Evolutionary conservation across 371 early-diverging fungal species (phyloP).

Genomic region (Apophysomyces ossiformis): DNA sequence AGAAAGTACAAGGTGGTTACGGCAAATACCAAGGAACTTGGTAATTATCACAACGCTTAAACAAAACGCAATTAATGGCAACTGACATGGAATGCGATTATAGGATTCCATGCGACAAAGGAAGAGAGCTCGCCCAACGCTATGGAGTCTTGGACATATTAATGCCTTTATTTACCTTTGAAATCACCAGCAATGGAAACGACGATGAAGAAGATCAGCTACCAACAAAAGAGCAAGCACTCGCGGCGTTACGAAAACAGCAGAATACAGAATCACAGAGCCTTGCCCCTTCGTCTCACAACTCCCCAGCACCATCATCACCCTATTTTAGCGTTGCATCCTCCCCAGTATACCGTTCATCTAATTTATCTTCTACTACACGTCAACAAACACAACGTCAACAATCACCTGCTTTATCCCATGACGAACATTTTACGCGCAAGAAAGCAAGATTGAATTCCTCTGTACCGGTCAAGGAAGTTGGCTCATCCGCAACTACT

Average conservation of each 20-base stretch:
- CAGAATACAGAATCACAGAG: not conserved
- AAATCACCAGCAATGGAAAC: slow-evolving; percentile 42
- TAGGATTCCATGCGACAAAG: slow-evolving; percentile 86
- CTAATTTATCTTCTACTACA: slow-evolving; percentile 2
- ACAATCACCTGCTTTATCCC: slow-evolving; percentile 1
- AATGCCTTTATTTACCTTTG: slow-evolving; percentile 68
- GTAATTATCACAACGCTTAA: slow-evolving; percentile 38
- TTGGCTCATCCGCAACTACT: slow-evolving; percentile 9
- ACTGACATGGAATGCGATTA: not conserved
- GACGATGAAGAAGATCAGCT: slow-evolving; percentile 20
- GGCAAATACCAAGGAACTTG: slow-evolving; percentile 97
- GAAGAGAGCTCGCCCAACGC: slow-evolving; percentile 72
- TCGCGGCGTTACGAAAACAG: slow-evolving; percentile 16
- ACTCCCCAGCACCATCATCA: slow-evolving; percentile 2
- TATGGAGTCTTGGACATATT: slow-evolving; percentile 68
- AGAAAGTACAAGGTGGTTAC: slow-evolving; percentile 98
- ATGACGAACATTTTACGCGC: slow-evolving; percentile 11
- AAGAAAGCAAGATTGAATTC: slow-evolving; percentile 20
- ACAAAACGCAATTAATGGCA: not conserved
- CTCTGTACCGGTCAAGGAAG: not conserved
- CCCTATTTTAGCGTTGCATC: slow-evolving; percentile 10
- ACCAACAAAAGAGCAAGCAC: slow-evolving; percentile 37
- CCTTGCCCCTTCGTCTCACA: slow-evolving; percentile 9
- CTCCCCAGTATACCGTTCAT: slow-evolving; percentile 1
- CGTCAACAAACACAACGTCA: not conserved